These are phyloP conservation scores for Wickerhamiella siamensis DNA, from an alignment of 805 yeast species.

Conservation along the genomic window DNA sequence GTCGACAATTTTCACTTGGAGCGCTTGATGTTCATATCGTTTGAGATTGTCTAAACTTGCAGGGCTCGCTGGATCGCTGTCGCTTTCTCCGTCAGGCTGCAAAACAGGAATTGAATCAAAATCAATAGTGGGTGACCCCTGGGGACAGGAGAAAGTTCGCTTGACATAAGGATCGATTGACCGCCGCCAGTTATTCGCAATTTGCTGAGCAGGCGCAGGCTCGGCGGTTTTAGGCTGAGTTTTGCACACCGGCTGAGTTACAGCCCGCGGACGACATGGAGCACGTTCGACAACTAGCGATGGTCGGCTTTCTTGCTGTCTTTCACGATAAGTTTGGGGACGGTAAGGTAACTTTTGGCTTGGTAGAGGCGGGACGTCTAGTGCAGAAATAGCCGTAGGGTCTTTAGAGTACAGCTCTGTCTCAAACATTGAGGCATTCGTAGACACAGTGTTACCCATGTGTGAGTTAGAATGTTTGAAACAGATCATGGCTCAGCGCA, in stretches of 20 bases:
- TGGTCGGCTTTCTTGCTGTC: background rate
- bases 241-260: background rate
- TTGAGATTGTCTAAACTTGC: background rate
- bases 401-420: background rate
- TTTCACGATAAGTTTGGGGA: no score
- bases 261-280: background rate
- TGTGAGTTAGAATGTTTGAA: background rate
- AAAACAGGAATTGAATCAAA: conserved; percentile 11
- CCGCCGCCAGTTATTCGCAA: background rate
- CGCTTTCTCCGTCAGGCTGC: conserved; percentile 4
- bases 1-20: background rate
- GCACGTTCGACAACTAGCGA: background rate
- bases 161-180: background rate
- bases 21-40: background rate
- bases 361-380: background rate
- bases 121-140: conserved; percentile 2
- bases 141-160: background rate
- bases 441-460: conserved; percentile 5
- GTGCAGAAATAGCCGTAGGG: background rate
- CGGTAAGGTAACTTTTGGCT: no score
- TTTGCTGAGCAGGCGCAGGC: background rate
- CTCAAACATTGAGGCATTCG: background rate
- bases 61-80: background rate
- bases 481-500: background rate
- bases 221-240: background rate